Base-by-base conservation (phyloP, 768 basidiomycete species). In the Agrocybe praecox region DNA sequence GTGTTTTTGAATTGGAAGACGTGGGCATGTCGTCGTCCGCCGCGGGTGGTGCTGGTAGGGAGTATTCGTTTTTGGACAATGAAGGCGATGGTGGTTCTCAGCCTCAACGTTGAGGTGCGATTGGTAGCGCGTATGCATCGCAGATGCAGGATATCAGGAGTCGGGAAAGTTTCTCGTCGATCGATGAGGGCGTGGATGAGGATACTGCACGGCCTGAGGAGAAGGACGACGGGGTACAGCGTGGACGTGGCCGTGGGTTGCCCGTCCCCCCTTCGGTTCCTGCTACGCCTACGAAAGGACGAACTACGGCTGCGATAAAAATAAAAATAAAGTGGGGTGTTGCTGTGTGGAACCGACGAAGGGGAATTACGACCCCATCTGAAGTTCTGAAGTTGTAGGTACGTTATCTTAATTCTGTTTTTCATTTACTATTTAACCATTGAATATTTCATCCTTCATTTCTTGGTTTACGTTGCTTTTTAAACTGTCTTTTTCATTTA, bases 251-350 rank as follows among this genome's bases (percentile, higher is more conserved):
- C 4, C 26, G 4, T n/a, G n/a, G n/a, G 26, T 29, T 9, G 5
- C n/a, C 40, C 19, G 22, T 11, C 11, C 29, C 55, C 1, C 22
- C 17, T 26, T 42, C 54, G 29, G 50, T 55, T 9, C 56, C 60
- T n/a, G 49, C 32, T 0, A 56, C 54, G 8, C 61, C 54, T 1
- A 53, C 54, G 33, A 58, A 56, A 29, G 71, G 69, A 33, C 64
- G 65, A 3, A 69, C 74, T 1, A 24, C 44, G 23, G 21, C 9
- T 33, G 36, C 32, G 1, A 33, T 80, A 3, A 78, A 78, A n/a
- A n/a, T n/a, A n/a, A n/a, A n/a, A n/a, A n/a, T n/a, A 67, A 75
- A 72, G 49, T 78, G 77, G 73, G 61, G 50, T 15, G 53, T 34
- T 6, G 70, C 72, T 17, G 74, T 69, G 55, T 71, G 57, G 42